Evolutionary conservation across 1,139 yeast genomes (phyloP).

Genomic region (Dujonia santamariae): DNA sequence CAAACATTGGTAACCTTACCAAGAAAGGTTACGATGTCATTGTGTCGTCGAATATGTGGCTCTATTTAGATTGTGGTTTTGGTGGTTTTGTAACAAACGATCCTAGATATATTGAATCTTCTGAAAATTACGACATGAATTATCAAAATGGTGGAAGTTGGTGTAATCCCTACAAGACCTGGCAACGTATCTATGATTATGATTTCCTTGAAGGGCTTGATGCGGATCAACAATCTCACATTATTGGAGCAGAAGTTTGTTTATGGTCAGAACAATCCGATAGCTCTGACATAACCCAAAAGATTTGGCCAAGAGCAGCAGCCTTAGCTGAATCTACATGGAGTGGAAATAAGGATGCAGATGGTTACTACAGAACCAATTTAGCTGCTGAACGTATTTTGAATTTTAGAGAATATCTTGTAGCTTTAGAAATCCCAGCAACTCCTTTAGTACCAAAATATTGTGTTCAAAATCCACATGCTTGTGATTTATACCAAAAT

Average conservation of each 20-base stretch:
- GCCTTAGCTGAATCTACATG: constrained; percentile 47
- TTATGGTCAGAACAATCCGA: constrained; percentile 48
- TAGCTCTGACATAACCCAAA: constrained; percentile 31
- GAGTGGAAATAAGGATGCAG: constrained; percentile 40
- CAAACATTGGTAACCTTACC: constrained; percentile 28
- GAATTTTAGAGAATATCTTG: constrained; percentile 43
- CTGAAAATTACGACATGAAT: constrained; percentile 25
- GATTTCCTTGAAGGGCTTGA: constrained; percentile 37
- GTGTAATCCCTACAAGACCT: constrained; percentile 50
- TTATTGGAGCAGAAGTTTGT: constrained; percentile 46
- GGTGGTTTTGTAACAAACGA: constrained; percentile 44
- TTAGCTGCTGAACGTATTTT: constrained; percentile 38
- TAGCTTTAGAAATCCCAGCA: constrained; percentile 34
- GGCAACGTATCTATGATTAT: constrained; percentile 45
- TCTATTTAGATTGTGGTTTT: constrained; percentile 47
- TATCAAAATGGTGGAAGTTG: constrained; percentile 40
- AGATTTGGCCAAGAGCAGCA: constrained; percentile 48
- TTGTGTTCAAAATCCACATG: constrained; percentile 39
- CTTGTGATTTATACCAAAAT: constrained; percentile 30
- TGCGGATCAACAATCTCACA: constrained; percentile 26
- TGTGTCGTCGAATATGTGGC: constrained; percentile 34
- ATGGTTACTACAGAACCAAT: constrained; percentile 29
- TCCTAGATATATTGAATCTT: constrained; percentile 28
- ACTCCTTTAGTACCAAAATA: constrained; percentile 41
- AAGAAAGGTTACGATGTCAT: constrained; percentile 41